phyloP scores from a whole-genome alignment of 2,329 filamentous ascomycete species.

The Fusarium irregulare region DNA sequence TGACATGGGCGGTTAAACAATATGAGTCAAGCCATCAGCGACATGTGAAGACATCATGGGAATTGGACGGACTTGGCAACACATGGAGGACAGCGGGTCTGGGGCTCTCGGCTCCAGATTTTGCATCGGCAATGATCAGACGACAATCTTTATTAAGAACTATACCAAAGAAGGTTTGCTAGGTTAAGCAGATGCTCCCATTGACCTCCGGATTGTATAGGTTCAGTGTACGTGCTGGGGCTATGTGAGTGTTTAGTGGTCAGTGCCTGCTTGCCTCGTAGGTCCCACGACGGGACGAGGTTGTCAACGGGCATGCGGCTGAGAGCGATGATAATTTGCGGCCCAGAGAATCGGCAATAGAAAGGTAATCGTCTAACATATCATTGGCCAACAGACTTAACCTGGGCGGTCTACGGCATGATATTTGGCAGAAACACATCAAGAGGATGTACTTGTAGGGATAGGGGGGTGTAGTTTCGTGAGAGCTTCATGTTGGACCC shows the following conservation, averaged over 20 bases:
- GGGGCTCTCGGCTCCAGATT: conserved; percentile 24
- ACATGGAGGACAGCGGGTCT: conserved; percentile 24
- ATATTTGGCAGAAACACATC: conserved; percentile 38
- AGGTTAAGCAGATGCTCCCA: neutral
- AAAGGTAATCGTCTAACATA: conserved; percentile 32
- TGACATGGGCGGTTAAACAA: neutral
- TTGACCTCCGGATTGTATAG: neutral
- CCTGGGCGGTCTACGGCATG: conserved; percentile 40
- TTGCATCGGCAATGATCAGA: conserved; percentile 9
- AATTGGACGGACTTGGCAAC: conserved; percentile 28
- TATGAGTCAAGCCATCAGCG: neutral
- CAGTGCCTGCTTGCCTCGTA: neutral
- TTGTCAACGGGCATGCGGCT: conserved; percentile 25
- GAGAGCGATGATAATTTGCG: conserved; percentile 14
- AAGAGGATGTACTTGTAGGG: conserved; percentile 23
- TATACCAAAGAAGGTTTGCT: neutral
- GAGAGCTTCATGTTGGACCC: conserved; percentile 32
- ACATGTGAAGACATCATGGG: conserved; percentile 8
- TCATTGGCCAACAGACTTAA: conserved; percentile 34
- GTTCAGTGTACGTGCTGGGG: neutral
- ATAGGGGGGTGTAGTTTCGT: conserved; percentile 27
- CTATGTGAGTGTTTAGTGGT: neutral
- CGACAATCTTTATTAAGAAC: neutral
- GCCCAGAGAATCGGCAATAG: conserved; percentile 16
- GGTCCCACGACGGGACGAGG: neutral